These are phyloP conservation scores for Globisporangium canariense DNA, from an alignment of 352 stramenopile genomes.

Conservation along the genomic window DNA sequence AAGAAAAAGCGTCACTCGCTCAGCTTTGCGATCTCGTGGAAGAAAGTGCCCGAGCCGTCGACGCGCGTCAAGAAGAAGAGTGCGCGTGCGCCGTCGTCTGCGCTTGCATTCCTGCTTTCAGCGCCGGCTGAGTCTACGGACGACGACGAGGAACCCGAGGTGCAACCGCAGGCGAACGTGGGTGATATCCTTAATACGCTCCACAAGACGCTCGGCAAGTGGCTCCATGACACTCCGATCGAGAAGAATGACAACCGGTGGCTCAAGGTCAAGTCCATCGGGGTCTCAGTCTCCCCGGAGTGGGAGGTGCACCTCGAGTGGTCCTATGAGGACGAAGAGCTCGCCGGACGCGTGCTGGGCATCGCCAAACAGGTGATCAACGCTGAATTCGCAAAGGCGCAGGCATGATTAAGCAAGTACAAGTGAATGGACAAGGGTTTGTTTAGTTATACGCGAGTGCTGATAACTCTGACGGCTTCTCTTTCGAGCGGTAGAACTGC, in stretches of 20 bases:
- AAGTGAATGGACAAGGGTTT: neutral
- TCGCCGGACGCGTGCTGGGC: constrained; percentile 74
- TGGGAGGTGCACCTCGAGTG: constrained; percentile 85
- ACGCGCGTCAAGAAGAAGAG: constrained; percentile 73
- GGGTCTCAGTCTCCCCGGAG: constrained; percentile 59
- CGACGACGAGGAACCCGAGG: constrained; percentile 65
- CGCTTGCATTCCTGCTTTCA: constrained; percentile 78
- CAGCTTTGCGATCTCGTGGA: constrained; percentile 78
- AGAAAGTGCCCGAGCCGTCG: constrained; percentile 67
- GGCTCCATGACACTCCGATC: constrained; percentile 54
- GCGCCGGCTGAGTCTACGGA: constrained; percentile 65
- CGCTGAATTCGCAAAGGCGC: constrained; percentile 50
- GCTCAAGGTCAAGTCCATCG: constrained; percentile 73
- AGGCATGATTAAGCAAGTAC: neutral
- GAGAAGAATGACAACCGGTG: constrained; percentile 65
- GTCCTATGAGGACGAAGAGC: constrained; percentile 80
- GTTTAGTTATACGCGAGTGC: constrained; percentile 12
- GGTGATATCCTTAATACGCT: constrained; percentile 49
- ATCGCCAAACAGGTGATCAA: constrained; percentile 82
- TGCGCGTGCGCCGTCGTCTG: constrained; percentile 48
- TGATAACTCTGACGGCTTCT: constrained; percentile 6
- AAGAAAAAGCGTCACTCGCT: constrained; percentile 88
- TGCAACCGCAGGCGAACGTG: constrained; percentile 65
- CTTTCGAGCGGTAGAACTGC: constrained; percentile 73
- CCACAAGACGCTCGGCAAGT: constrained; percentile 44